Conservation (phyloP, 208 protist species). For the Kentomonas sorsogonicus region DNA sequence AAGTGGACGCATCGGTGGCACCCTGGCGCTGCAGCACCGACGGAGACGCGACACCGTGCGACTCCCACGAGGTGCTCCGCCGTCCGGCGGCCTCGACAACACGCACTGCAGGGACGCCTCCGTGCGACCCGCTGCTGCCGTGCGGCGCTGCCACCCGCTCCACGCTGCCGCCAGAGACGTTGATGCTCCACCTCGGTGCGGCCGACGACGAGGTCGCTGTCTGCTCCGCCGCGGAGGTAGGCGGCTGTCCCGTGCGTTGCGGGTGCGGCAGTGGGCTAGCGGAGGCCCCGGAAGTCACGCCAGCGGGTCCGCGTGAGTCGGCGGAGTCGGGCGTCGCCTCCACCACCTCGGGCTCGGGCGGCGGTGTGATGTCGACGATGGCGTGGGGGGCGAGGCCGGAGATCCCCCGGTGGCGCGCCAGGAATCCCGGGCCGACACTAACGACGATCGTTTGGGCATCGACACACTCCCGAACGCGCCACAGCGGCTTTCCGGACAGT, state of each 20-base stretch:
- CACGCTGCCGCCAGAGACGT: background rate
- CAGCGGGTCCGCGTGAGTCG: too few relatives aligned
- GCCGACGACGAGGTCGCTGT: background rate
- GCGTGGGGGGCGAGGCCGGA: background rate
- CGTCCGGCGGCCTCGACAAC: too few relatives aligned
- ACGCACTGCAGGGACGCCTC: too few relatives aligned
- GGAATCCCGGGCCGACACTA: conserved; percentile 54
- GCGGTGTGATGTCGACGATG: conserved; percentile 12
- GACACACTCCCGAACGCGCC: conserved; percentile 65
- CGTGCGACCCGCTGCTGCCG: too few relatives aligned
- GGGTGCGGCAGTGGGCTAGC: too few relatives aligned
- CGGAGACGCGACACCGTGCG: too few relatives aligned
- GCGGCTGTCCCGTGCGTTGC: too few relatives aligned
- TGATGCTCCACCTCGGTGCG: background rate
- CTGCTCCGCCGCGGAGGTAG: too few relatives aligned
- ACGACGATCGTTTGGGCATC: conserved; percentile 49
- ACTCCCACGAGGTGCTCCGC: too few relatives aligned
- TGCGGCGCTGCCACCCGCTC: too few relatives aligned
- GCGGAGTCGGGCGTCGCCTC: background rate
- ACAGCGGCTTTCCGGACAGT: conserved; percentile 52
- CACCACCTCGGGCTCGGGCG: conserved; percentile 1
- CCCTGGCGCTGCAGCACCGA: too few relatives aligned
- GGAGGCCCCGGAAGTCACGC: too few relatives aligned
- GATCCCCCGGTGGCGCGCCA: conserved; percentile 20
- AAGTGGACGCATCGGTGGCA: background rate